Percentiles rank a stretch among this genome's conserved stretches.
phyloP scores from a whole-genome alignment of 345 rosid species.

The Salix viminalis region DNA sequence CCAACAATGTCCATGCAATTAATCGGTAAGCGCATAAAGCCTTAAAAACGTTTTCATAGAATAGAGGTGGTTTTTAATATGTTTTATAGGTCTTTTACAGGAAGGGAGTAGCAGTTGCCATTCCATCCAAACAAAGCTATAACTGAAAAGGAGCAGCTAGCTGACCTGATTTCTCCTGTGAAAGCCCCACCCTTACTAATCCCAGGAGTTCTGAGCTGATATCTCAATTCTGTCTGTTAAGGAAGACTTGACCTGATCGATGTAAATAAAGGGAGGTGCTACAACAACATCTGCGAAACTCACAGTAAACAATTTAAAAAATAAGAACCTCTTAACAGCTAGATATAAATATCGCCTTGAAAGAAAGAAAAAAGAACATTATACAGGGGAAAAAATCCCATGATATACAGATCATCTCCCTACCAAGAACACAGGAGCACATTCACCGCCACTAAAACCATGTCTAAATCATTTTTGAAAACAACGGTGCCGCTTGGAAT shows the following conservation, averaged over 20 bases:
- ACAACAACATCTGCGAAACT: conserved; percentile 76
- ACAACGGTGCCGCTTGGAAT: background rate
- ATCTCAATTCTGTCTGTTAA: conserved; percentile 67
- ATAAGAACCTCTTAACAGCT: background rate
- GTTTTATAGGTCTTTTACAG: background rate
- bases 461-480: background rate
- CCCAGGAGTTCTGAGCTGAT: conserved; percentile 96
- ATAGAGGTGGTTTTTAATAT: background rate
- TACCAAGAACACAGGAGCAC: background rate
- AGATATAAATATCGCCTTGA: background rate
- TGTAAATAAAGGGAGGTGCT: conserved; percentile 93
- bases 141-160: background rate
- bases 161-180: conserved; percentile 97
- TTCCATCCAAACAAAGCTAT: background rate
- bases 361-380: background rate
- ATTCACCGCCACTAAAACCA: background rate
- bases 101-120: background rate
- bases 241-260: conserved; percentile 69
- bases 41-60: background rate
- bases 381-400: background rate
- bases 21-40: background rate
- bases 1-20: background rate
- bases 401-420: background rate
- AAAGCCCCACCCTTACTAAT: conserved; percentile 97
- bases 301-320: conserved; percentile 4